Evolutionary conservation across 2,329 filamentous ascomycete species (phyloP), one percentile per base, ranked within the genome.

Genomic region (Cryphonectria naterciae): DNA sequence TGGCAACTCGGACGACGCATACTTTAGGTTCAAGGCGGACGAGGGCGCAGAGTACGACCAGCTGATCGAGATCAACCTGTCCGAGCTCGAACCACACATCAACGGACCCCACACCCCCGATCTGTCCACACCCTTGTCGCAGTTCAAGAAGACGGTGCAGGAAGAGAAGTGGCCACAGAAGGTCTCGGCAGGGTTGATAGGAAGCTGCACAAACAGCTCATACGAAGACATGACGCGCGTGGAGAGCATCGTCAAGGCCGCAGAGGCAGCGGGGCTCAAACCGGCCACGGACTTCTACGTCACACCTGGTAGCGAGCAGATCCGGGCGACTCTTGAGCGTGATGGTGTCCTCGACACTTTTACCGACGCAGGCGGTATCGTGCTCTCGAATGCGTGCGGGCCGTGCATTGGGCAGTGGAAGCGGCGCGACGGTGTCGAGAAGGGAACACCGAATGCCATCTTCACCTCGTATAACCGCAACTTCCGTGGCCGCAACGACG

Each of bases 221-320:
- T 99, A 98, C 81, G 92, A 98, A 83, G 96, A 99, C 80, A 99
- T 99, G 96, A 97, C 95, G 49, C 92, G 95, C 73, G 93, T 95
- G 19, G 95, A 98, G 83, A 90, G 94, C 78, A 89, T 99, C 70
- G 93, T 98, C 71, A 95, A 95, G 81, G 95, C 98, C 81, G 96
- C 96, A 13, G 88, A 91, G 67, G 90, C 91, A 71, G 96, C 94
- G n/a, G 96, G 96, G 22, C 85, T 99, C 72, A 93, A 94, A 83
- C 94, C 96, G 54, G 93, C 92, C 77, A 90, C 93, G 2, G 92
- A 95, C 78, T 98, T 99, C 83, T 98, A 97, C 83, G 93, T 99
- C 78, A 98, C 96, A 0, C 96, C 96, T 1, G 96, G 96, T 56
- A 97, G 94, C 78, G 96, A 99, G 83, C 95, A 98, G 83, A 98